phyloP scores from a whole-genome alignment of 1,139 yeast genomes.

The Saccharomycopsis crataegensis region DNA sequence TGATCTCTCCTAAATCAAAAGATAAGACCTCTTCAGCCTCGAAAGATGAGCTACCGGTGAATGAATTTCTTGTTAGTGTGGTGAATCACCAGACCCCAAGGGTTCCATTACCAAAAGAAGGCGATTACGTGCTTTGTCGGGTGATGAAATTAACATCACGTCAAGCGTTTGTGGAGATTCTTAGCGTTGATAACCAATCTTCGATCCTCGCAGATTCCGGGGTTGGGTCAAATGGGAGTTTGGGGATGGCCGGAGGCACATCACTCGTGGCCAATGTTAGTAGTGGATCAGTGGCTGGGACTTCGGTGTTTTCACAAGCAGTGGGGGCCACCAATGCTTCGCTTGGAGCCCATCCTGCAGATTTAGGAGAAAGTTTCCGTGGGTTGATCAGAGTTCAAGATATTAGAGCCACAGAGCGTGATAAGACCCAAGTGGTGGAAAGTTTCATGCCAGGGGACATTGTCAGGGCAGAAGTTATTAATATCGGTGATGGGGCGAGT shows the following conservation, averaged over 20 bases:
- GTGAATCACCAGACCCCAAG: conserved; percentile 30
- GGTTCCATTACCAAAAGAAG: conserved; percentile 64
- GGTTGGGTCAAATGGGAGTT: conserved; percentile 51
- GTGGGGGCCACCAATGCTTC: conserved; percentile 43
- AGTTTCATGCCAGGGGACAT: conserved; percentile 90
- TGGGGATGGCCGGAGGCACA: conserved; percentile 46
- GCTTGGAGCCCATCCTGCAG: conserved; percentile 46
- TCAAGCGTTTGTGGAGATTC: conserved; percentile 77
- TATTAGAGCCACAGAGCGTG: conserved; percentile 85
- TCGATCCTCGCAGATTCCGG: conserved; percentile 56
- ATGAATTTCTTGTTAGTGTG: background rate
- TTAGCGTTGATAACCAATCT: conserved; percentile 66
- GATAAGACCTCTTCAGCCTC: conserved; percentile 12
- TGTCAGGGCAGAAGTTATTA: conserved; percentile 71
- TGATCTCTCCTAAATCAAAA: conserved; percentile 10
- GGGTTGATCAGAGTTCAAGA: conserved; percentile 87
- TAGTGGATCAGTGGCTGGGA: conserved; percentile 19
- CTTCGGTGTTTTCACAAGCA: conserved; percentile 36
- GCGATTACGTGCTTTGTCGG: conserved; percentile 73
- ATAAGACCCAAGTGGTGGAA: conserved; percentile 70
- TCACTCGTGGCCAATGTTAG: background rate
- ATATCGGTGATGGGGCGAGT: conserved; percentile 89
- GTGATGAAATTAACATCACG: conserved; percentile 59
- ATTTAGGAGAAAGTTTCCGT: conserved; percentile 84
- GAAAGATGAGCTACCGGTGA: conserved; percentile 13